phyloP scores from a whole-genome alignment of 805 yeast species.

The Yarrowia keelungensis region DNA sequence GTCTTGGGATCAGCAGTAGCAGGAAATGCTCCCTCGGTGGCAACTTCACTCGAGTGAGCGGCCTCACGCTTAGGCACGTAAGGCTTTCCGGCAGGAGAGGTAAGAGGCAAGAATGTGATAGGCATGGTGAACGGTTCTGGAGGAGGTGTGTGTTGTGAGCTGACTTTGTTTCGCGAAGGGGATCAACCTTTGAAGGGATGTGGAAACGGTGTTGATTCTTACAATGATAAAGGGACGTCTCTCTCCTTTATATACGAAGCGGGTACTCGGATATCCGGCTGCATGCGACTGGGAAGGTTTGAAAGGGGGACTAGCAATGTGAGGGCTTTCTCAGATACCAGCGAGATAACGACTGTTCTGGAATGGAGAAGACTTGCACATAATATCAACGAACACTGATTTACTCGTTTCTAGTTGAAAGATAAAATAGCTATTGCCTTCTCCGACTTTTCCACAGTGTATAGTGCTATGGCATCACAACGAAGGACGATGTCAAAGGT shows the following conservation, averaged over 20 bases:
- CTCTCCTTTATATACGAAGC: neutral
- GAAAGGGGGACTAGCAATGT: conserved; percentile 19
- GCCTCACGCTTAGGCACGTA: conserved; percentile 18
- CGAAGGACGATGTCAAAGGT: neutral
- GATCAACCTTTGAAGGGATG: too few relatives aligned
- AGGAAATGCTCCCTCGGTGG: conserved; percentile 3
- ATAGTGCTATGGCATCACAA: too few relatives aligned
- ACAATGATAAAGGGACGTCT: too few relatives aligned
- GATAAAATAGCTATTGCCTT: too few relatives aligned
- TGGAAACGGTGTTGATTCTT: too few relatives aligned
- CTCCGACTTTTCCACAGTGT: too few relatives aligned
- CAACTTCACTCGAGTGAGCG: neutral
- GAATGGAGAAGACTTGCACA: too few relatives aligned
- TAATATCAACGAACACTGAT: too few relatives aligned
- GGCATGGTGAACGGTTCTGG: neutral
- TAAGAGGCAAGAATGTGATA: conserved; percentile 26
- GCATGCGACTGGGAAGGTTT: conserved; percentile 7
- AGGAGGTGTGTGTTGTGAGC: neutral
- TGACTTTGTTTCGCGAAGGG: too few relatives aligned
- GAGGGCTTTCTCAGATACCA: conserved; percentile 5
- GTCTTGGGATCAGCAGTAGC: conserved; percentile 3
- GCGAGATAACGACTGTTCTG: too few relatives aligned
- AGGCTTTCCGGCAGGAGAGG: conserved; percentile 20
- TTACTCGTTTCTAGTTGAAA: too few relatives aligned
- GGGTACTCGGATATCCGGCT: conserved; percentile 11